Base-by-base conservation (phyloP, 2,329 filamentous ascomycete genomes). In the Trichoderma sp. region DNA sequence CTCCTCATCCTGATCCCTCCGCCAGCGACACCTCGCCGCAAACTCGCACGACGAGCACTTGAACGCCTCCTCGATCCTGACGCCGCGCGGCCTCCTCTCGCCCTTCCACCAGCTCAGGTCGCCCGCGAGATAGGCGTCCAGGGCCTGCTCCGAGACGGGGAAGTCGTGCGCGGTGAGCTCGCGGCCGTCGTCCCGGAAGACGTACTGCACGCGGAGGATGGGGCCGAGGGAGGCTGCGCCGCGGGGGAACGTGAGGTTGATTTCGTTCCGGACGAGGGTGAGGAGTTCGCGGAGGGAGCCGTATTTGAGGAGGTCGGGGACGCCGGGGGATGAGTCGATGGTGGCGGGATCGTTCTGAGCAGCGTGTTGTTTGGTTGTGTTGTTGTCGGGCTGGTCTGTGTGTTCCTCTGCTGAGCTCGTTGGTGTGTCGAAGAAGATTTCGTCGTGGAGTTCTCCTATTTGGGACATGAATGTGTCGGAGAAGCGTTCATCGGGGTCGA, bases 21-120 rank as follows among this genome's bases (percentile, higher is more conserved):
- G 82, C 94, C 94, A 98, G 14, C 84, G 83, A 74, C 94, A 98
- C 2, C 80, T 82, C 2, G 91, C 88, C 0, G 83, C 86, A 75
- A 97, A 97, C 69, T 96, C 92, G 73, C 94, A 98, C 26, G 83
- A 86, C 21, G 87, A 80, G 74, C 94, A 98, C 75, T 97, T 98
- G 78, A 90, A 96, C 0, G 92, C 91, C 70, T 97, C 93, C 72
- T 93, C 89, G 7, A 96, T 83, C 7, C 86, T 82, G 3, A 97
- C 93, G 0, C 94, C 94, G 7, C 83, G 82, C 0, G 93, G 87
- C 57, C 84, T 78, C 17, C 93, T 81, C 70, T 90, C 81, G 1
- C 93, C 94, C 39, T 85, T 86, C 94, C 94, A 98, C 92, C 92
- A 97, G n/a, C 82, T 75, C 84, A 97, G 87, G 68, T 90, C 88